These are phyloP conservation scores for Elongisporangium senticosum DNA, from an alignment of 352 stramenopile genomes.

Conservation along the genomic window DNA sequence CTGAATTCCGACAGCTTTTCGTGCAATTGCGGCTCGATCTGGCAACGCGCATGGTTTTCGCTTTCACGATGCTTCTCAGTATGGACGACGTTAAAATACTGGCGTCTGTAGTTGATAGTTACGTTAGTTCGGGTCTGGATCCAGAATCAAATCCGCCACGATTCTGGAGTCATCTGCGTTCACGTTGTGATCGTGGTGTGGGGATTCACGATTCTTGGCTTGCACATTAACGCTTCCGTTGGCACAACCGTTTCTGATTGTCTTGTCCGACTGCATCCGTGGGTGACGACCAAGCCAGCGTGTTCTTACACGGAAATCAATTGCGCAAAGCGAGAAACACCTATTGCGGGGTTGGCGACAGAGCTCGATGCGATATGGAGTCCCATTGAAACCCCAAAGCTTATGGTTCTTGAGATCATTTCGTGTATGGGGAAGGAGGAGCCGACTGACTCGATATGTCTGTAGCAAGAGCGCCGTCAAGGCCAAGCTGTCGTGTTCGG, in stretches of 20 bases:
- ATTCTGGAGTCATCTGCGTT: neutral
- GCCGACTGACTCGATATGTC: no score
- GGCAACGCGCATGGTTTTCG: slow-evolving; percentile 1
- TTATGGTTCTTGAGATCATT: slow-evolving; percentile 14
- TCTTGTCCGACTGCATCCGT: slow-evolving; percentile 4
- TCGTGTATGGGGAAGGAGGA: no score
- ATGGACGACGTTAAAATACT: neutral
- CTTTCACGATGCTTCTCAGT: slow-evolving; percentile 3
- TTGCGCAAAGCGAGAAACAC: slow-evolving; percentile 15
- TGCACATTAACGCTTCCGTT: neutral
- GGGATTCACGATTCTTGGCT: neutral
- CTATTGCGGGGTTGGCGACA: slow-evolving; percentile 1
- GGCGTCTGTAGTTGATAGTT: neutral
- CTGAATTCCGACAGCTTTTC: slow-evolving; percentile 6
- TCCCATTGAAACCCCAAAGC: slow-evolving; percentile 10
- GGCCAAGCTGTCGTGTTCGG: no score
- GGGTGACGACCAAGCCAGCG: slow-evolving; percentile 7
- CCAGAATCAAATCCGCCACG: neutral
- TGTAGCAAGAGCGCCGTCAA: no score
- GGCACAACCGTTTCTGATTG: neutral
- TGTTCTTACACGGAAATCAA: slow-evolving; percentile 12
- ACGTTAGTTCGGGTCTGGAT: neutral
- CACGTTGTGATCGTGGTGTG: neutral
- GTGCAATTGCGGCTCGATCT: slow-evolving; percentile 4
- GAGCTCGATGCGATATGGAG: neutral